A percentile compares a stretch with the other conserved stretches of the same genome.
Conservation (phyloP, 306 rosid genomes). For the Canavalia gladiata region DNA sequence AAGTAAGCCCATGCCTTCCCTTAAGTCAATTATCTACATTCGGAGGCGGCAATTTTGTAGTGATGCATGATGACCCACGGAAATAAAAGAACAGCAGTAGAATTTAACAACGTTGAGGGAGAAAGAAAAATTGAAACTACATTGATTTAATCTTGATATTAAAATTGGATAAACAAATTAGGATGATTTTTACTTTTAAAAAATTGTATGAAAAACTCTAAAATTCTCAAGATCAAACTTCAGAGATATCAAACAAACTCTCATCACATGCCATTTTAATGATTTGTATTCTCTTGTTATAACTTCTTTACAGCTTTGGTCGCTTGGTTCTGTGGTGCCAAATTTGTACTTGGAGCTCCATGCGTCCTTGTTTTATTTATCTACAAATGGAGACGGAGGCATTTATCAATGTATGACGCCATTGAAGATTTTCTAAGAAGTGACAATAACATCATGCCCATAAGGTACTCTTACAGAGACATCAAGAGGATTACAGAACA, state of each 20-base stretch:
- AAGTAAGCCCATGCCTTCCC: neutral
- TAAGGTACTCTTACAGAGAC: slow-evolving; percentile 44
- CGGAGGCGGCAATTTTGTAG: too few species aligned
- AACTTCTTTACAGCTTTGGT: neutral
- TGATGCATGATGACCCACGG: too few species aligned
- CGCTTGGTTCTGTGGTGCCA: neutral
- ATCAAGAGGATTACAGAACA: slow-evolving; percentile 23
- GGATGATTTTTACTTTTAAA: too few species aligned
- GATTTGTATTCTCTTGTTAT: neutral
- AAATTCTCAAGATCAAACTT: too few species aligned
- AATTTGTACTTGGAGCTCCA: neutral
- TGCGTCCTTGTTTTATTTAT: neutral
- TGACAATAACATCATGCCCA: slow-evolving; percentile 23
- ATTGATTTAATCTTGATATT: too few species aligned
- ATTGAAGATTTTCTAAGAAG: slow-evolving; percentile 44
- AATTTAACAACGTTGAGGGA: neutral
- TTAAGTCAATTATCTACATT: neutral
- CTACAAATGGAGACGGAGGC: slow-evolving; percentile 38
- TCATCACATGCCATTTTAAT: neutral
- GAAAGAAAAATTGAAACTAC: too few species aligned
- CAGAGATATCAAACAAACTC: neutral
- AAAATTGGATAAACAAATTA: too few species aligned
- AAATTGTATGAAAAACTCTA: too few species aligned
- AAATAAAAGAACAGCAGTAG: neutral
- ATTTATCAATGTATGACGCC: slow-evolving; percentile 38